Conservation (phyloP, 106 monocot species). For the Dioscorea dumetorum region DNA sequence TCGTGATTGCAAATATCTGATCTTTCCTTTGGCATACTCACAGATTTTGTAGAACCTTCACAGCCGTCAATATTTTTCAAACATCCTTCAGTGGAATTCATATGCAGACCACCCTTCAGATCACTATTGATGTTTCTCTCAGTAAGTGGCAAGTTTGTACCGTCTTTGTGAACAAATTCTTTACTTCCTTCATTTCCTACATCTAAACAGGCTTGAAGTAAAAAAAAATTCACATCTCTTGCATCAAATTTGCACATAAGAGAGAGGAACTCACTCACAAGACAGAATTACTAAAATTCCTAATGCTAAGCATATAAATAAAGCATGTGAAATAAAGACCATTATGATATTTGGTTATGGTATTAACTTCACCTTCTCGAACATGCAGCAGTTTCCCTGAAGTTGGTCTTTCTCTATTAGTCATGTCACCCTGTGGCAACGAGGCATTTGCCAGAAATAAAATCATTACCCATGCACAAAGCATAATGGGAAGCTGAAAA, state of each 20-base stretch:
- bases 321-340: too few species aligned
- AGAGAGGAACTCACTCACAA: too few species aligned
- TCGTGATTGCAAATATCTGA: neutral
- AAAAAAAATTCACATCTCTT: too few species aligned
- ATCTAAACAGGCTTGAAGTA: neutral
- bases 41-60: neutral
- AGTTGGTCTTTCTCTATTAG: constrained; percentile 10
- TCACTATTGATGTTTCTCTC: neutral
- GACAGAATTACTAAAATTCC: too few species aligned
- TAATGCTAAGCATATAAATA: too few species aligned
- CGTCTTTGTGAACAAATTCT: neutral
- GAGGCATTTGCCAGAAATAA: constrained; percentile 7
- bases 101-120: neutral
- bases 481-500: too few species aligned
- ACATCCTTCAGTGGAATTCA: neutral
- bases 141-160: constrained; percentile 5
- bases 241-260: too few species aligned
- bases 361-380: constrained; percentile 5
- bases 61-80: neutral
- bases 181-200: neutral
- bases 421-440: constrained; percentile 32
- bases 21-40: neutral
- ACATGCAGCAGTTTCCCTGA: neutral
- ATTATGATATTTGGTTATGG: too few species aligned
- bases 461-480: neutral